A percentile compares a stretch with the other conserved stretches of the same genome.
These are phyloP conservation scores for Yarrowia keelungensis DNA, from an alignment of 805 yeast genomes.

Conservation along the genomic window DNA sequence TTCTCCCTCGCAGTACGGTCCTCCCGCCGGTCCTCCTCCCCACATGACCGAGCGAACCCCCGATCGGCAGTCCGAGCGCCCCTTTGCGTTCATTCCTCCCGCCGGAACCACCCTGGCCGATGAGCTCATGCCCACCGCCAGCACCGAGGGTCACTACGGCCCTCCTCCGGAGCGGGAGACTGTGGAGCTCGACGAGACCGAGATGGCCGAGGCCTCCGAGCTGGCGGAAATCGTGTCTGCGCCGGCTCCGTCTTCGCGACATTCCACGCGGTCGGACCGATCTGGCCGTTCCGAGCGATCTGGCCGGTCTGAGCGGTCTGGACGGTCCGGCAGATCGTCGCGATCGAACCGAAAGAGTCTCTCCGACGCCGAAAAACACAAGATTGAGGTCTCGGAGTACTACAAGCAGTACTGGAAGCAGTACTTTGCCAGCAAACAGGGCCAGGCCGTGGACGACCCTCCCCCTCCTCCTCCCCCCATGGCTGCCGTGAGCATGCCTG, in stretches of 20 bases:
- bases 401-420: conserved; percentile 38
- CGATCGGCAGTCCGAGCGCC: background rate
- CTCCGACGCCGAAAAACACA: conserved; percentile 29
- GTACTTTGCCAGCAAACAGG: conserved; percentile 24
- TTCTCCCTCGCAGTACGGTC: conserved; percentile 4
- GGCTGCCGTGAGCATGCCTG: conserved; percentile 22
- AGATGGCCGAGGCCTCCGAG: conserved; percentile 2
- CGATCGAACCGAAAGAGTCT: conserved; percentile 3
- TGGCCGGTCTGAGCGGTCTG: background rate
- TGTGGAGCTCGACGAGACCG: background rate
- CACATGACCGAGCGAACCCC: background rate
- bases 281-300: background rate
- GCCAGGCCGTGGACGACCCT: background rate
- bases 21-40: conserved; percentile 28
- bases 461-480: conserved; percentile 29
- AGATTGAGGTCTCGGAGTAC: conserved; percentile 34
- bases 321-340: background rate
- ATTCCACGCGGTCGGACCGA: background rate
- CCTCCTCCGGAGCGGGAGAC: conserved; percentile 18
- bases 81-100: conserved; percentile 25
- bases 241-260: conserved; percentile 3
- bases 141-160: conserved; percentile 7
- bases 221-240: background rate
- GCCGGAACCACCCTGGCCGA: conserved; percentile 25
- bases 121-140: conserved; percentile 19